Evolutionary conservation across 495 filamentous ascomycete species (phyloP).

Genomic region (Corynascus novoguineensis): DNA sequence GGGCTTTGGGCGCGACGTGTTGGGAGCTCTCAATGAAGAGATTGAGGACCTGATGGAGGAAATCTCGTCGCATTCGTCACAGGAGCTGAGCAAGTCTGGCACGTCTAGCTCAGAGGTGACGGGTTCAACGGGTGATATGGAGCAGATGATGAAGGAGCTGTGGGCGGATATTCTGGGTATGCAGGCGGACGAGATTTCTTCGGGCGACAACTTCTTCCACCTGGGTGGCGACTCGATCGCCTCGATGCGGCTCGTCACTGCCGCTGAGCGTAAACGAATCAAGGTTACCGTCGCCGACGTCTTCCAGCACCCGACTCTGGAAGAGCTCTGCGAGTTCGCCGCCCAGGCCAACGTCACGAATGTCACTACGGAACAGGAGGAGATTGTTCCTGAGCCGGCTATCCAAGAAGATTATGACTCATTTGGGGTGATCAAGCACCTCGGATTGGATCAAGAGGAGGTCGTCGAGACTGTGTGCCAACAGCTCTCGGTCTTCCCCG

Average conservation of each 20-base stretch:
- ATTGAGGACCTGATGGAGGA: conserved; percentile 9
- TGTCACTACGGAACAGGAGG: not conserved
- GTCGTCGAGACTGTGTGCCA: conserved; percentile 7
- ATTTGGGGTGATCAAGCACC: conserved; percentile 3
- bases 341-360: conserved; percentile 14
- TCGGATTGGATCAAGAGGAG: not conserved
- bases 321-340: conserved; percentile 18
- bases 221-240: conserved; percentile 60
- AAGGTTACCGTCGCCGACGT: conserved; percentile 34
- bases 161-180: conserved; percentile 20
- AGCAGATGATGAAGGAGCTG: conserved; percentile 9
- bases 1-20: not conserved
- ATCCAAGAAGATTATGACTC: conserved; percentile 4
- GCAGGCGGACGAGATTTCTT: conserved; percentile 28
- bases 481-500: conserved; percentile 9
- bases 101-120: conserved; percentile 2
- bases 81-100: conserved; percentile 10
- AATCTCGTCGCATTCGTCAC: conserved; percentile 10
- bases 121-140: not conserved
- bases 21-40: conserved; percentile 2
- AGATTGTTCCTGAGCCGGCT: not conserved
- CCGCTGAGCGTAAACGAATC: conserved; percentile 31
- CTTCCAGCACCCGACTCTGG: conserved; percentile 36
- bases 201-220: conserved; percentile 49
- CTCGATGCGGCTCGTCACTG: conserved; percentile 53